phyloP scores from a whole-genome alignment of 352 stramenopile genomes.

The Pythium dissimile region DNA sequence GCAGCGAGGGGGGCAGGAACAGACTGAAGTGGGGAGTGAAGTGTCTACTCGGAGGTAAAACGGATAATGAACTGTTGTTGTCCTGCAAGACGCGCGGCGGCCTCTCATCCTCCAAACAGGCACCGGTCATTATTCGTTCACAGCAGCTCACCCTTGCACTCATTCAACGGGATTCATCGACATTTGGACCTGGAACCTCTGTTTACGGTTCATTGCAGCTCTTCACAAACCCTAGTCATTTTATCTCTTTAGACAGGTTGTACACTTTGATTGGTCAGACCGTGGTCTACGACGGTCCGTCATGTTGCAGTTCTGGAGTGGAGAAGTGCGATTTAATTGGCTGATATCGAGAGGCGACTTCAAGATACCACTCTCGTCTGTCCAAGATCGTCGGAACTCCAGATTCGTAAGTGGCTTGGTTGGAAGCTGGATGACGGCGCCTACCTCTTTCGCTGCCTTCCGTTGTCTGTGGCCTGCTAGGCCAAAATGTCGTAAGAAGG shows the following conservation, averaged over 20 bases:
- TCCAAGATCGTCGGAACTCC: constrained; percentile 1
- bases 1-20: not conserved
- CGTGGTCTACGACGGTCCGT: constrained; percentile 3
- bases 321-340: constrained; percentile 1
- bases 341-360: constrained; percentile 10
- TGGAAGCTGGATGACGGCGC: not conserved
- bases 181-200: not conserved
- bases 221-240: not conserved
- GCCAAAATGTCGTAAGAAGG: not conserved
- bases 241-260: not conserved
- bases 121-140: not conserved
- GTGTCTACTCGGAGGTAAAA: constrained; percentile 1
- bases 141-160: not conserved
- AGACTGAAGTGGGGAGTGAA: no score
- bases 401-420: not conserved
- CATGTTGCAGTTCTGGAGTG: constrained; percentile 3
- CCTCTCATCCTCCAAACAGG: not conserved
- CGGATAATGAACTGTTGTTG: not conserved
- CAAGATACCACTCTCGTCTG: constrained; percentile 5
- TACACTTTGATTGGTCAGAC: constrained; percentile 1
- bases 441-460: not conserved
- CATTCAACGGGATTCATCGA: constrained; percentile 3
- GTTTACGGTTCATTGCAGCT: constrained; percentile 2
- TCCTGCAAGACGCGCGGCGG: not conserved
- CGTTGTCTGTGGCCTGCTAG: not conserved